These are phyloP conservation scores for Priceomyces carsonii DNA, from an alignment of 805 yeast genomes.

Conservation along the genomic window DNA sequence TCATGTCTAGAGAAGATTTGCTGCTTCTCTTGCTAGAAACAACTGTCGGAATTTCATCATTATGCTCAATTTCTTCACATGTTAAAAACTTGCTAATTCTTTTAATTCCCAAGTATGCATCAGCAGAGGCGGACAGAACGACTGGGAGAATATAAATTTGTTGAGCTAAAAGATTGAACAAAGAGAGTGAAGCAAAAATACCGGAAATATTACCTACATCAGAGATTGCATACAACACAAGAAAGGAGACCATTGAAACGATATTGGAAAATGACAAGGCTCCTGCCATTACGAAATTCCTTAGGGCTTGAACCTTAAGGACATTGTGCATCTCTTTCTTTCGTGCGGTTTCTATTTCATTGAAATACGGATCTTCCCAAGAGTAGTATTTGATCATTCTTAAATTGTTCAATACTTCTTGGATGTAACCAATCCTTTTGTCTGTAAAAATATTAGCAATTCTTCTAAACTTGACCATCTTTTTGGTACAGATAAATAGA, in stretches of 20 bases:
- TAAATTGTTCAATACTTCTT: conserved; percentile 17
- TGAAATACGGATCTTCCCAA: conserved; percentile 19
- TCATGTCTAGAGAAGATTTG: not conserved
- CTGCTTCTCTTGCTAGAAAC: not conserved
- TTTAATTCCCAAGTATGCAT: conserved; percentile 13
- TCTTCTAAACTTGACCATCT: conserved; percentile 11
- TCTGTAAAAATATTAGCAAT: conserved; percentile 13
- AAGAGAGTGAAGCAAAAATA: conserved; percentile 18
- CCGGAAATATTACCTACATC: conserved; percentile 9
- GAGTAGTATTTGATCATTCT: conserved; percentile 20
- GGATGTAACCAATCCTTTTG: conserved; percentile 12
- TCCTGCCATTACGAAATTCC: conserved; percentile 12
- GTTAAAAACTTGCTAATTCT: conserved; percentile 9
- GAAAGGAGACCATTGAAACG: conserved; percentile 18
- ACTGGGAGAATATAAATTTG: conserved; percentile 12
- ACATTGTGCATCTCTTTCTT: conserved; percentile 12
- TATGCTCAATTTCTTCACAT: conserved; percentile 6
- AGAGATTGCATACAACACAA: conserved; percentile 13
- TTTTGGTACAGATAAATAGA: conserved; percentile 7
- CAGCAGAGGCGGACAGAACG: conserved; percentile 13
- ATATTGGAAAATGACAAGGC: conserved; percentile 12
- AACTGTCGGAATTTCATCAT: not conserved
- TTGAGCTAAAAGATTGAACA: conserved; percentile 14
- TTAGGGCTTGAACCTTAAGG: conserved; percentile 13
- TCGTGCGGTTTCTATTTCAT: conserved; percentile 10